Evolutionary conservation across 2,329 filamentous ascomycete species (phyloP), one percentile per base, ranked within the genome.

Genomic region (Fusarium sacchari): DNA sequence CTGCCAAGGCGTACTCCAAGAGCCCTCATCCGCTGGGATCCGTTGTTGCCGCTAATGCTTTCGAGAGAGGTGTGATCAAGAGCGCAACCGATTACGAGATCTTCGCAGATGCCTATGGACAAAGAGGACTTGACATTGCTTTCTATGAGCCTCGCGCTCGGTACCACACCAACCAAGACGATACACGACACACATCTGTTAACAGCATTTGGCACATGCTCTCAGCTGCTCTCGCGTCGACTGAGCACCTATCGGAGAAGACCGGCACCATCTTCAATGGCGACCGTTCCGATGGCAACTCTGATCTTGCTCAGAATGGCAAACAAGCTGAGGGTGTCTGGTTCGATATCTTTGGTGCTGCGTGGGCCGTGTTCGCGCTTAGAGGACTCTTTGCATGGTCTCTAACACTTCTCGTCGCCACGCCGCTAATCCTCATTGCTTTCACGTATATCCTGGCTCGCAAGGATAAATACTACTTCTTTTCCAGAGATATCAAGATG

Each of bases 141-240:
- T 99, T 98, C 82, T 96, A 94, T 84, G 90, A 91, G 73, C 96
- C 96, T 4, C 89, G 96, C 59, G 89, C 94, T 26, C 87, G 94
- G 64, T 99, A 99, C 78, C 96, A 99, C 80, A 98, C 96, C 1
- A 89, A 94, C 69, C 91, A 97, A 79, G 96, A 99, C 80, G 94
- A 97, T 79, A 87, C 91, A 6, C 90, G 89, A 43, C 94, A 98
- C 81, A 93, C 95, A 0, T 93, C 90, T n/a, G 82, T 82, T 66
- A 83, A 84, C 52, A 91, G 89, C 71, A 82, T 98, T 26, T 98
- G 95, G 95, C 95, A 98, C 81, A 98, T 99, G 96, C 86, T 99
- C 42, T 97, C 94, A 42, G 92, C 92, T 20, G 91, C 95, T 11
- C 83, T 98, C 30, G 89, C 91, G 12, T 96, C 95, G 0, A 90